Evolutionary conservation across 2,329 filamentous ascomycete genomes (phyloP).

Genomic region (Ascochyta fabae): DNA sequence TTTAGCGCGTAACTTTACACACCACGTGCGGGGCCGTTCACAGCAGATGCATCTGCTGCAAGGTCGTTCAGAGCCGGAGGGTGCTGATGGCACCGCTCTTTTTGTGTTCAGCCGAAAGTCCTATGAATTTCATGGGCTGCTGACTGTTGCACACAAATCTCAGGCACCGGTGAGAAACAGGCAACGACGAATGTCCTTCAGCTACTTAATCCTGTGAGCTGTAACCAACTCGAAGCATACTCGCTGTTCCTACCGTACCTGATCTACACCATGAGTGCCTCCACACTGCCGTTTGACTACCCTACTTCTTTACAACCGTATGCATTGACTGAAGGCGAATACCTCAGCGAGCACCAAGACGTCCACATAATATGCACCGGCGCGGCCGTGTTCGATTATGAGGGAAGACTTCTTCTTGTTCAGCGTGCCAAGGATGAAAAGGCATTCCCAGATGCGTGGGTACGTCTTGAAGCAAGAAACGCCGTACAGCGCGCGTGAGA

Average conservation of each 20-base stretch:
- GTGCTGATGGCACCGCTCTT: neutral
- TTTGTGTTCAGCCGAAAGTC: neutral
- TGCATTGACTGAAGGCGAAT: conserved; percentile 37
- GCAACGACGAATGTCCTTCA: conserved; percentile 5
- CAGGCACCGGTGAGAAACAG: conserved; percentile 6
- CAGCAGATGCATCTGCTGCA: neutral
- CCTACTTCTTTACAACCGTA: conserved; percentile 35
- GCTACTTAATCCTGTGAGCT: neutral
- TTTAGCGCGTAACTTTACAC: conserved; percentile 12
- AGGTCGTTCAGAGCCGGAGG: neutral
- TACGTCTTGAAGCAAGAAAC: conserved; percentile 16
- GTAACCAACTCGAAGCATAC: neutral
- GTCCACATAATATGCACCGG: conserved; percentile 40
- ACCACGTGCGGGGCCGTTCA: conserved; percentile 15
- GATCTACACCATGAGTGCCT: conserved; percentile 7
- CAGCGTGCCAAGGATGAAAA: conserved; percentile 45
- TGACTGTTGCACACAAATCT: neutral
- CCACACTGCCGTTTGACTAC: conserved; percentile 25
- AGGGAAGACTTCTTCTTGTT: conserved; percentile 44
- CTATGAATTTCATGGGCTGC: neutral
- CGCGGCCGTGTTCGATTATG: conserved; percentile 40
- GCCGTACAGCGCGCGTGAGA: neutral
- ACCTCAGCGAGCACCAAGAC: conserved; percentile 33
- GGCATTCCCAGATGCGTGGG: conserved; percentile 46
- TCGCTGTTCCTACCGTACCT: neutral